Evolutionary conservation across 306 rosid genomes (phyloP).

Genomic region (Pachyrhizus erosus): DNA sequence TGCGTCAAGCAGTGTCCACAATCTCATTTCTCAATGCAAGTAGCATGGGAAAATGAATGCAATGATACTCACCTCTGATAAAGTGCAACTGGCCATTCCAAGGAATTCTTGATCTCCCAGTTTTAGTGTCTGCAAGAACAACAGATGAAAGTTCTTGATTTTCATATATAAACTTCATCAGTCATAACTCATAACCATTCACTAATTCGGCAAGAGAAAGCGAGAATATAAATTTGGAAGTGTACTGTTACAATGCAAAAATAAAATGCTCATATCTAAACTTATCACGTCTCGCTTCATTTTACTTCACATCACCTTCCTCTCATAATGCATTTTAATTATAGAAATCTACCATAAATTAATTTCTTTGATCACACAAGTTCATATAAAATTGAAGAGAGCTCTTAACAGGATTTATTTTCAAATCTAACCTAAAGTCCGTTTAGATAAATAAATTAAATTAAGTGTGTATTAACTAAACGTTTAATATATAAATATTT

Average conservation of each 20-base stretch:
- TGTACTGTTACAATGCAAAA: neutral
- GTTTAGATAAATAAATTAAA: neutral
- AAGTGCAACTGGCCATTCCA: conserved; percentile 73
- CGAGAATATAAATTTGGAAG: neutral
- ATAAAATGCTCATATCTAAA: neutral
- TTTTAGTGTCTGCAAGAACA: conserved; percentile 61
- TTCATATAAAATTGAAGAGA: neutral
- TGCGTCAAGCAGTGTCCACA: conserved; percentile 39
- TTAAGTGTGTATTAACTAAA: too few species aligned
- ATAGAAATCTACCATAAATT: neutral
- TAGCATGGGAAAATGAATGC: neutral
- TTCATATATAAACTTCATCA: conserved; percentile 4
- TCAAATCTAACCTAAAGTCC: neutral
- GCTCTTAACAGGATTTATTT: neutral
- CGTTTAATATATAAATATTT: neutral
- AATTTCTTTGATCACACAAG: neutral
- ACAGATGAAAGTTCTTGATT: neutral
- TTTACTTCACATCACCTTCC: neutral
- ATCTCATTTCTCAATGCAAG: conserved; percentile 17
- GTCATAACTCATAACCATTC: conserved; percentile 2
- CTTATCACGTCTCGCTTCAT: neutral
- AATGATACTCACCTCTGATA: conserved; percentile 75
- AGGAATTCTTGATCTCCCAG: conserved; percentile 84
- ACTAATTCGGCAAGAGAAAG: neutral
- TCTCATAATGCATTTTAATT: neutral